Evolutionary conservation across 1,284 basidiomycete species (phyloP), one percentile per base, ranked within the genome.

Genomic region (Rhodotorula sp.): DNA sequence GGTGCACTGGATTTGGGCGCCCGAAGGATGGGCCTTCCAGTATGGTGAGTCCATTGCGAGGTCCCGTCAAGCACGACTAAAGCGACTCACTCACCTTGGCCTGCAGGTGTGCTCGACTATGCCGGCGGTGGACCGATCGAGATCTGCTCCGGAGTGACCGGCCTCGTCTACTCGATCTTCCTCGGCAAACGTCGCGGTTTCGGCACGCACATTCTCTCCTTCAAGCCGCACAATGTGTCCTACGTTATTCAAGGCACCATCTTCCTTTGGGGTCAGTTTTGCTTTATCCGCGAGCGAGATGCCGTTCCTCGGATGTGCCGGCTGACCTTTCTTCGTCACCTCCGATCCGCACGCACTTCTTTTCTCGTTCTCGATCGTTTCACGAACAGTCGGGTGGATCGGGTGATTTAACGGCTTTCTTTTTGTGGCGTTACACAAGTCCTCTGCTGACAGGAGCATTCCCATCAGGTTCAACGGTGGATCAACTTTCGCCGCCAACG

Each of bases 81-180:
- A n/a, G n/a, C n/a, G n/a, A 26, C 45, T 59, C 22, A 59, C n/a
- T n/a, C 75, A 71, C 58, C 64, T 30, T 63, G 79, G 67, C 78
- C 7, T 26, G 26, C 55, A 68, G 67, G 81, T 42, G 79, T 79
- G n/a, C 79, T 82, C 46, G 81, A 82, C 74, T 82, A 79, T 69
- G 82, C 82, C 24, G 81, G 82, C 65, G 81, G 82, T 46, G 80
- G 79, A 56, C 82, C 82, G 18, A 80, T 82, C 45, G 80, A 82
- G 75, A 82, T 82, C 53, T 79, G 78, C 53, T 81, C 80, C 14
- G 82, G 82, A 33, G 68, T 70, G 2, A 75, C 74, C 2, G 71
- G 76, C 17, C 69, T 79, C 14, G 77, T 77, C 24, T 79, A 78
- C 72, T 75, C 73, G 42, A 71, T 79, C 59, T 79, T 79, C 78